A percentile compares a stretch with the other conserved stretches of the same genome.
Evolutionary conservation across 495 filamentous ascomycete genomes (phyloP).

Genomic region (Xylaria sp.): DNA sequence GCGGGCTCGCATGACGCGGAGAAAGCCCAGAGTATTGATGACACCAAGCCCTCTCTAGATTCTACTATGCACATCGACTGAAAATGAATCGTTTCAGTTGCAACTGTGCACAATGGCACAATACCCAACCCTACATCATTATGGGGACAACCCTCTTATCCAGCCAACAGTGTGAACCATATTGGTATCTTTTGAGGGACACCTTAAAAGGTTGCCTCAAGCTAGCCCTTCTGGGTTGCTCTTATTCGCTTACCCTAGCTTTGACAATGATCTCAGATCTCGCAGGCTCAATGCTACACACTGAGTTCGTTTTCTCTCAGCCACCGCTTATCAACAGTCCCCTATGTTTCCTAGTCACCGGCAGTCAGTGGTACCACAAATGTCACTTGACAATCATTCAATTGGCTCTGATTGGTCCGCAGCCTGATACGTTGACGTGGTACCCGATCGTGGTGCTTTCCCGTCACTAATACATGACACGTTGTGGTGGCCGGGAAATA

Average conservation of each 20-base stretch:
- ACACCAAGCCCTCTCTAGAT: constrained; percentile 21
- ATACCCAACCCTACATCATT: neutral
- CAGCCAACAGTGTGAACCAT: neutral
- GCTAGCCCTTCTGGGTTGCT: neutral
- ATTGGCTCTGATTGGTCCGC: neutral
- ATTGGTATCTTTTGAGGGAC: neutral
- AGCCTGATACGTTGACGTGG: neutral
- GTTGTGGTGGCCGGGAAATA: neutral
- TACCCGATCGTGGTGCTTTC: neutral
- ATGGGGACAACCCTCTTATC: neutral
- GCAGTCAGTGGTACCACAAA: neutral
- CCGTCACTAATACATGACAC: constrained; percentile 6
- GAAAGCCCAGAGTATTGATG: constrained; percentile 15
- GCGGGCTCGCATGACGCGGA: constrained; percentile 11
- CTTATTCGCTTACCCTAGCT: neutral
- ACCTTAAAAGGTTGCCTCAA: neutral
- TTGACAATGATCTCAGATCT: neutral
- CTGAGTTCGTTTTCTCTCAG: neutral
- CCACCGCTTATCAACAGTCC: neutral
- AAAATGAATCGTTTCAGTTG: constrained; percentile 1
- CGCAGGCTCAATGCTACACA: neutral
- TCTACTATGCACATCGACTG: constrained; percentile 42
- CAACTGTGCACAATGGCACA: neutral
- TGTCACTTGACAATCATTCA: constrained; percentile 4
- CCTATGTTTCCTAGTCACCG: neutral